Percentiles rank a stretch among this genome's conserved stretches.
phyloP scores from a whole-genome alignment of 306 rosid genomes.

The Corylus americana region DNA sequence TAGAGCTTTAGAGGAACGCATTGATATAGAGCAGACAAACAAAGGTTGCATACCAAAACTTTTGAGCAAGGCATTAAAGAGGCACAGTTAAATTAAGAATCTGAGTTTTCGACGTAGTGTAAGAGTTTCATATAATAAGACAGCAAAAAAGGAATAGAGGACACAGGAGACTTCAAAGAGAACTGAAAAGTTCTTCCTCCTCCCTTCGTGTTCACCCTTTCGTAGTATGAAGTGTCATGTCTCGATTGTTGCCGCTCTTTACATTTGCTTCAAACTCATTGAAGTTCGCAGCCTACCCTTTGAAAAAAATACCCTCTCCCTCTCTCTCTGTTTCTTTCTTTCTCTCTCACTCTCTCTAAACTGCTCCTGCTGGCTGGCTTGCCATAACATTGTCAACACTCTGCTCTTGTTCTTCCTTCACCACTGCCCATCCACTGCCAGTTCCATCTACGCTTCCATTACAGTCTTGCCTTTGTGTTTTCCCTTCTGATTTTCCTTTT shows the following conservation, averaged over 20 bases:
- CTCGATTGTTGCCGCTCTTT: slow-evolving; percentile 69
- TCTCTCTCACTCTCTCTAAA: slow-evolving; percentile 28
- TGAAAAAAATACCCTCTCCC: slow-evolving; percentile 24
- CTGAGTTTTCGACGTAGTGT: slow-evolving; percentile 38
- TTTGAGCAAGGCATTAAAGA: background rate
- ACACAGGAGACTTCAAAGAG: slow-evolving; percentile 51
- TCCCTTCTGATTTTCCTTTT: slow-evolving; percentile 45
- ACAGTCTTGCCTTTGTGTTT: slow-evolving; percentile 54
- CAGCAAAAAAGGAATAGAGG: slow-evolving; percentile 42
- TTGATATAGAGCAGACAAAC: background rate
- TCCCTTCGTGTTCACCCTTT: slow-evolving; percentile 48
- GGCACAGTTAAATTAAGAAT: slow-evolving; percentile 32
- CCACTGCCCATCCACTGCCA: slow-evolving; percentile 38
- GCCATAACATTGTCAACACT: slow-evolving; percentile 37
- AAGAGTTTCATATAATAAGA: slow-evolving; percentile 42
- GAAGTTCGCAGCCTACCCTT: slow-evolving; percentile 45
- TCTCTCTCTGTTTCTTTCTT: slow-evolving; percentile 24
- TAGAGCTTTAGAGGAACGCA: background rate
- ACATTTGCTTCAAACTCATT: slow-evolving; percentile 75
- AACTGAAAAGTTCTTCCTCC: slow-evolving; percentile 42
- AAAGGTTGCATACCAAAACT: background rate
- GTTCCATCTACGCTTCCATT: slow-evolving; percentile 55
- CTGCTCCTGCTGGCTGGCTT: slow-evolving; percentile 38
- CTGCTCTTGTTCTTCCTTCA: slow-evolving; percentile 39
- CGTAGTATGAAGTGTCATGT: slow-evolving; percentile 35